Conservation (phyloP, 2,329 filamentous ascomycete genomes). For the Penicillium sp. region DNA sequence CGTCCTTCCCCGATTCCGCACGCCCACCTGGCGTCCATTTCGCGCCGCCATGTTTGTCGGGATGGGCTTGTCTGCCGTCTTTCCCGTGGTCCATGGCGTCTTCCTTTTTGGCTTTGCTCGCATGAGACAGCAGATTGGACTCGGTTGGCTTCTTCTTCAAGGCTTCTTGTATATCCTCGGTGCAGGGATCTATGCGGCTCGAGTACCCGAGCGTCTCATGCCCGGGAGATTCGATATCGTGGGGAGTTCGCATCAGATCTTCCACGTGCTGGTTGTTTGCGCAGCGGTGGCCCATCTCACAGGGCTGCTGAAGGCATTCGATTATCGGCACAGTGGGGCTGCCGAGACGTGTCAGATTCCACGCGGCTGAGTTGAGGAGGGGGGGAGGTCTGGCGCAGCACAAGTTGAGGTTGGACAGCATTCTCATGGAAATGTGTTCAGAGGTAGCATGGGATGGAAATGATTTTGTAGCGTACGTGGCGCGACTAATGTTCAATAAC, state of each 20-base stretch:
- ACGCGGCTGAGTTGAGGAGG: slow-evolving; percentile 20
- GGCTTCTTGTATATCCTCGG: slow-evolving; percentile 83
- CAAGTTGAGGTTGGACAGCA: slow-evolving; percentile 23
- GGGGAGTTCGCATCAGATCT: slow-evolving; percentile 94
- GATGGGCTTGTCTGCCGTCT: slow-evolving; percentile 78
- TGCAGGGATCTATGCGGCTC: slow-evolving; percentile 78
- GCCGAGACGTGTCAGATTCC: slow-evolving; percentile 52
- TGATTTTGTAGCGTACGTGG: slow-evolving; percentile 11
- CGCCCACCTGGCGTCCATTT: slow-evolving; percentile 79
- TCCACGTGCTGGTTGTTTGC: slow-evolving; percentile 83
- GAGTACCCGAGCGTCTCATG: slow-evolving; percentile 77
- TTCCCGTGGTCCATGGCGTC: slow-evolving; percentile 80
- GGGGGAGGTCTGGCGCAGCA: slow-evolving; percentile 3
- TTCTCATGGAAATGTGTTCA: slow-evolving; percentile 20
- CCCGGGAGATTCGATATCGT: slow-evolving; percentile 86
- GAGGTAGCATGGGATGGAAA: slow-evolving; percentile 21
- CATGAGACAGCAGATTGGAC: slow-evolving; percentile 72
- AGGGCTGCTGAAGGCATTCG: slow-evolving; percentile 80
- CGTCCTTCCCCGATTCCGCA: slow-evolving; percentile 79
- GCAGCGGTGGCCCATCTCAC: slow-evolving; percentile 80
- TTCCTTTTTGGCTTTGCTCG: slow-evolving; percentile 65
- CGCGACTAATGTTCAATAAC: slow-evolving; percentile 4
- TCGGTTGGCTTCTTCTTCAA: slow-evolving; percentile 78
- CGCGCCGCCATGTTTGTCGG: slow-evolving; percentile 86
- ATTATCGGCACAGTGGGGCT: slow-evolving; percentile 71